These are phyloP conservation scores for Wickerhamomyces canadensis DNA, from an alignment of 805 yeast genomes.

Conservation along the genomic window DNA sequence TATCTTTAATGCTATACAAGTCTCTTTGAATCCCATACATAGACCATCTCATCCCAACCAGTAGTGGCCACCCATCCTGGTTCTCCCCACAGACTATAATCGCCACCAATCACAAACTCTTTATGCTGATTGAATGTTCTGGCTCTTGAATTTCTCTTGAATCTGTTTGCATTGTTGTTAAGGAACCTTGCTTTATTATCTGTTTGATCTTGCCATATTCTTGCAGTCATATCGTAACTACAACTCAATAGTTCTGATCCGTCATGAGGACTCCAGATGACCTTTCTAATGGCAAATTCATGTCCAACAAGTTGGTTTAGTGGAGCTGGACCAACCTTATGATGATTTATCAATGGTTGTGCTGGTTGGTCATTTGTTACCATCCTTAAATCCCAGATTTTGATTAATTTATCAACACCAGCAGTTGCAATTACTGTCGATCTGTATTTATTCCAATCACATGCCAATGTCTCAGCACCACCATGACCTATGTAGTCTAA, in stretches of 20 bases:
- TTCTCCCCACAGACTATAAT: conserved; percentile 95
- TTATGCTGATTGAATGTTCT: conserved; percentile 61
- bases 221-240: conserved; percentile 89
- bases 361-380: conserved; percentile 29
- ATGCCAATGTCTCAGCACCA: conserved; percentile 72
- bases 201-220: conserved; percentile 77
- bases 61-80: conserved; percentile 94
- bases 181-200: conserved; percentile 48
- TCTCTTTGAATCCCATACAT: conserved; percentile 74
- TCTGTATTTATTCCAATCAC: conserved; percentile 91
- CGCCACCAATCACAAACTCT: conserved; percentile 90
- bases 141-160: conserved; percentile 45
- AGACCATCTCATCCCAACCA: conserved; percentile 96
- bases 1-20: conserved; percentile 12
- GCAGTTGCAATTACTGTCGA: conserved; percentile 77
- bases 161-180: conserved; percentile 30
- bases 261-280: conserved; percentile 86
- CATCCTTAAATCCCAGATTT: conserved; percentile 87
- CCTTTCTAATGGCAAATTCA: conserved; percentile 79
- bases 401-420: conserved; percentile 83
- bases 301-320: conserved; percentile 78
- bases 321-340: conserved; percentile 57
- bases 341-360: conserved; percentile 29
- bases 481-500: conserved; percentile 65
- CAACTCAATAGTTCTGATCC: conserved; percentile 65